Evolutionary conservation across 139 green algal genomes (phyloP).

Genomic region (Eudorina sp.): DNA sequence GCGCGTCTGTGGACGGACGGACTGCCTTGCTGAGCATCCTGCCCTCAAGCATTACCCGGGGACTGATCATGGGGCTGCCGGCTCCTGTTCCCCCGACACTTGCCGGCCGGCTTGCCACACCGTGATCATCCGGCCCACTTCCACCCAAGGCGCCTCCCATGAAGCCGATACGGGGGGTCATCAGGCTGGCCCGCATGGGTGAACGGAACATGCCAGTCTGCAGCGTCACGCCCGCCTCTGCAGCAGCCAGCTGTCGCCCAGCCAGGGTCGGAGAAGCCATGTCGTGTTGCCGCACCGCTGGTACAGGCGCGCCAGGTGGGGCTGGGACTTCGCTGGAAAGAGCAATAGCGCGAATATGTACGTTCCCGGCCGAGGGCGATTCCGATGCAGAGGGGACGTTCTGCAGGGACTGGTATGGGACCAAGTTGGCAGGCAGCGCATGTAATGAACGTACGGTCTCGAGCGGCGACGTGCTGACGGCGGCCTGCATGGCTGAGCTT

Average conservation of each 20-base stretch:
- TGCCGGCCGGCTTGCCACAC: not conserved
- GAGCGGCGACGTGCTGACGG: too few species aligned
- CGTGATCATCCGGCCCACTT: not conserved
- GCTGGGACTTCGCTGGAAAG: not conserved
- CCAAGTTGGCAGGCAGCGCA: not conserved
- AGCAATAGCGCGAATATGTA: not conserved
- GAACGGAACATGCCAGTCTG: not conserved
- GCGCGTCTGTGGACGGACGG: not conserved
- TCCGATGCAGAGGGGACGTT: not conserved
- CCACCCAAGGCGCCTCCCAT: too few species aligned
- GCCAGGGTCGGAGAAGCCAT: not conserved
- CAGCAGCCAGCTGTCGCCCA: not conserved
- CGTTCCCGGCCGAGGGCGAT: not conserved
- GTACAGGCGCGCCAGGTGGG: too few species aligned
- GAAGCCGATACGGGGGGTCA: not conserved
- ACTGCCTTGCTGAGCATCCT: not conserved
- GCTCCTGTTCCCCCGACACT: not conserved
- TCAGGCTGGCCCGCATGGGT: not conserved
- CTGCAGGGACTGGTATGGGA: not conserved
- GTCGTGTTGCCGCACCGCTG: not conserved
- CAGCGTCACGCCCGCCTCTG: not conserved
- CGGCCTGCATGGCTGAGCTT: too few species aligned
- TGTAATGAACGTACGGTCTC: too few species aligned
- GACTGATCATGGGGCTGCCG: conserved; percentile 39
- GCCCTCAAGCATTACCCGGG: not conserved